A percentile compares a stretch with the other conserved stretches of the same genome.
These are phyloP conservation scores for Leishmania tropica DNA, from an alignment of 208 protist genomes.

Conservation along the genomic window DNA sequence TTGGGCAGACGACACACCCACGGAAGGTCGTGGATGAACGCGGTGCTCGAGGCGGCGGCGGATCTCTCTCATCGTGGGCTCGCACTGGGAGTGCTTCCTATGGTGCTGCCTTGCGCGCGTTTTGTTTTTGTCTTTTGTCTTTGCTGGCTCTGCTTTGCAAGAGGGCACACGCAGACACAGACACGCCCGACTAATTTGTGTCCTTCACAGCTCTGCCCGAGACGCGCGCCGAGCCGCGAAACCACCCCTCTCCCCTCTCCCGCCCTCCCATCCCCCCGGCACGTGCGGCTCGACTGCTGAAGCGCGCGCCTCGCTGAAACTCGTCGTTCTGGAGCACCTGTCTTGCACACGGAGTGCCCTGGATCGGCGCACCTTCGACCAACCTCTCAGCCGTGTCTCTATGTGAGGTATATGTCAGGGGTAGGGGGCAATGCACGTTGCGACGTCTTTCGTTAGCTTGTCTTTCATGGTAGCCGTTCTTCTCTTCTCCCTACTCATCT, in stretches of 20 bases:
- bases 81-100: neutral
- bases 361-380: neutral
- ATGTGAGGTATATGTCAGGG: neutral
- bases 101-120: neutral
- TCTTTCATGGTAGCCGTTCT: neutral
- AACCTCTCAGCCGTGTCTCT: neutral
- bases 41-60: neutral
- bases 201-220: neutral
- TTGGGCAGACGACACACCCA: neutral
- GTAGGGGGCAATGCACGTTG: neutral
- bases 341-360: neutral
- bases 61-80: neutral
- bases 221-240: neutral
- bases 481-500: neutral
- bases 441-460: neutral
- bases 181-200: neutral
- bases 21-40: neutral
- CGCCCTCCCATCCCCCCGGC: neutral
- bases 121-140: neutral
- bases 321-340: neutral
- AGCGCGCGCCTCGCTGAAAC: neutral
- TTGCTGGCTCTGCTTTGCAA: too few relatives aligned
- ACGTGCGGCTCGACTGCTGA: neutral
- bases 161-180: neutral
- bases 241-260: neutral